Base-by-base conservation (phyloP, 306 rosid genomes). In the Gleditsia sinensis region DNA sequence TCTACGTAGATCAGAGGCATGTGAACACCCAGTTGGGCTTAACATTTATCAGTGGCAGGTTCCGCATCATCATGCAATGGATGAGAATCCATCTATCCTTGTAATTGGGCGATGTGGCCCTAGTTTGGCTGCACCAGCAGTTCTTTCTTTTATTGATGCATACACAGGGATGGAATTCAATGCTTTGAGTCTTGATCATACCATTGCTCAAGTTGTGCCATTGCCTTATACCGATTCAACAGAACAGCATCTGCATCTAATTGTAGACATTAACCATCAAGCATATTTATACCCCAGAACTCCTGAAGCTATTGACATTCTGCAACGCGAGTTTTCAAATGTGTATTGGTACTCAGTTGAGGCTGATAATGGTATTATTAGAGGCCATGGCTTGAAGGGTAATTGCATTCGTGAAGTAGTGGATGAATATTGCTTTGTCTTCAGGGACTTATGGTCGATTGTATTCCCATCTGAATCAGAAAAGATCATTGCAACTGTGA, bases 11-110 rank as follows among this genome's bases (percentile, higher is more conserved):
- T 88, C 97, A 78, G 90, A 83, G 50, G 81, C 49, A 62, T 95
- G 99, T 43, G 75, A 77, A 56, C 63, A 69, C 77, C 96, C 99
- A 7, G 83, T 75, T 53, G 93, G 95, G 79, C 88, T 90, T 76
- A 90, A 71, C 67, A 65, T 95, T 73, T 95, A 92, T 88, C 96
- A 95, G 88, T 95, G 99, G 99, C 99, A 88, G 87, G 85, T 88
- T 70, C 99, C 98, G 3, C 99, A 95, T 82, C 98, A 95, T 81
- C 96, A 88, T 75, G 99, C 96, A 37, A 17, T 94, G 90, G 96
- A 95, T 75, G 93, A 88, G 75, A 90, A 95, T 83, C 99, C 99
- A 66, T 90, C 96, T 71, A 75, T 90, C 64, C 92, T 95, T 51
- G 69, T 95, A 55, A 89, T 83, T 74, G 99, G 98, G 55, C 89